A percentile compares a stretch with the other conserved stretches of the same genome.
These are phyloP conservation scores for Eimeria maxima DNA, from an alignment of 169 alveolate species.

Conservation along the genomic window DNA sequence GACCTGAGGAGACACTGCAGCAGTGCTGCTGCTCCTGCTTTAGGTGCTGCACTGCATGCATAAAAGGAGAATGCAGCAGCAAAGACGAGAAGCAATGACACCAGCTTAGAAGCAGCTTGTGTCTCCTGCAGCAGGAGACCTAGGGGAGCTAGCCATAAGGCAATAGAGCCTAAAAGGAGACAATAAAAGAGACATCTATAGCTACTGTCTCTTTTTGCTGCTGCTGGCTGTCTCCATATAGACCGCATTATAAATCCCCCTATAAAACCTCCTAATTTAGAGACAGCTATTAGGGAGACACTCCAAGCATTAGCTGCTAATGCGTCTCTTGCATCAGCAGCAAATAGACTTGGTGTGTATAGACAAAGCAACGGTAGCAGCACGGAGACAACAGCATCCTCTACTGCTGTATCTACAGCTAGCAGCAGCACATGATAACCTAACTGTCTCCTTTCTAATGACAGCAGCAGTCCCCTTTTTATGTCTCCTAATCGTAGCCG, in stretches of 20 bases:
- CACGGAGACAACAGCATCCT: conserved; percentile 86
- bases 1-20: conserved; percentile 77
- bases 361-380: conserved; percentile 82
- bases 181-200: conserved; percentile 50
- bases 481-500: conserved; percentile 54
- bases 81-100: conserved; percentile 2
- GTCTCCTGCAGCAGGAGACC: not conserved
- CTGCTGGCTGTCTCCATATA: conserved; percentile 66
- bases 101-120: not conserved
- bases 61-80: conserved; percentile 69
- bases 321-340: not conserved
- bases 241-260: conserved; percentile 69
- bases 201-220: conserved; percentile 42
- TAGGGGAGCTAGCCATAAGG: conserved; percentile 43
- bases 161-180: conserved; percentile 25
- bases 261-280: conserved; percentile 77
- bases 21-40: conserved; percentile 80
- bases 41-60: conserved; percentile 79
- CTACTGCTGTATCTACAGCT: conserved; percentile 87
- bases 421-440: conserved; percentile 82
- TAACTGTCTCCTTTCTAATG: not conserved
- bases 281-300: conserved; percentile 51
- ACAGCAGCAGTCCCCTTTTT: conserved; percentile 58
- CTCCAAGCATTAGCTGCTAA: conserved; percentile 55
- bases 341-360: conserved; percentile 26